Evolutionary conservation across 2,329 filamentous ascomycete genomes (phyloP).

Genomic region (Tolypocladium ophioglossoides): DNA sequence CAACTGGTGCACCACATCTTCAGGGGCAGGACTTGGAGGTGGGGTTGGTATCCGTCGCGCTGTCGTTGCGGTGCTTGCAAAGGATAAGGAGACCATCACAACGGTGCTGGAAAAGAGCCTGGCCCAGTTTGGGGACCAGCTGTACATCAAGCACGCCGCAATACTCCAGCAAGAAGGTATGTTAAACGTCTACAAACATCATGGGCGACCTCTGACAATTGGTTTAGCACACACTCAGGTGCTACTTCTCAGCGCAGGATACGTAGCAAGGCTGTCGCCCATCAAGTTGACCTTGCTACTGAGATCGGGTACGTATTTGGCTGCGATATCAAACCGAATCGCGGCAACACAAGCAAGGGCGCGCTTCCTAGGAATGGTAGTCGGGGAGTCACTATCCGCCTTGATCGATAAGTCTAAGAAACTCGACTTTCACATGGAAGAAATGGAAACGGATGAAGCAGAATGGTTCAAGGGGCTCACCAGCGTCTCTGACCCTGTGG

Average conservation of each 20-base stretch:
- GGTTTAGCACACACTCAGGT: conserved; percentile 66
- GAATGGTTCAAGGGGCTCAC: conserved; percentile 63
- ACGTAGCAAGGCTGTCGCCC: conserved; percentile 55
- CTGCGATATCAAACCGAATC: conserved; percentile 75
- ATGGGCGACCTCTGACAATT: conserved; percentile 10
- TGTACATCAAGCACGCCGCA: conserved; percentile 79
- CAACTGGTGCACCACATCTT: conserved; percentile 54
- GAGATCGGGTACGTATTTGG: conserved; percentile 63
- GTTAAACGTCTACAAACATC: not conserved
- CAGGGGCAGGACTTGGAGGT: conserved; percentile 55
- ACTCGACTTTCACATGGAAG: conserved; percentile 77
- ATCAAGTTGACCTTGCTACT: conserved; percentile 58
- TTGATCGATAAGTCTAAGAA: conserved; percentile 58
- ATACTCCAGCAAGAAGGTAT: conserved; percentile 81
- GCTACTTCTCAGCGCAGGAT: conserved; percentile 66
- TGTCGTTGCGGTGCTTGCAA: conserved; percentile 45
- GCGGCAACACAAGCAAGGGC: conserved; percentile 63
- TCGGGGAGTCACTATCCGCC: conserved; percentile 61
- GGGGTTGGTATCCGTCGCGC: conserved; percentile 57
- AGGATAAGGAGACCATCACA: conserved; percentile 39
- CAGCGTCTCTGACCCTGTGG: conserved; percentile 50
- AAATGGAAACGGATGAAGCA: conserved; percentile 62
- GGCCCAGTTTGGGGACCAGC: conserved; percentile 67
- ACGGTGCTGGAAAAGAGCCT: conserved; percentile 58
- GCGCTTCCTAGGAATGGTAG: conserved; percentile 77